phyloP scores from a whole-genome alignment of 345 rosid species.

The Sisymbrium altissimum region DNA sequence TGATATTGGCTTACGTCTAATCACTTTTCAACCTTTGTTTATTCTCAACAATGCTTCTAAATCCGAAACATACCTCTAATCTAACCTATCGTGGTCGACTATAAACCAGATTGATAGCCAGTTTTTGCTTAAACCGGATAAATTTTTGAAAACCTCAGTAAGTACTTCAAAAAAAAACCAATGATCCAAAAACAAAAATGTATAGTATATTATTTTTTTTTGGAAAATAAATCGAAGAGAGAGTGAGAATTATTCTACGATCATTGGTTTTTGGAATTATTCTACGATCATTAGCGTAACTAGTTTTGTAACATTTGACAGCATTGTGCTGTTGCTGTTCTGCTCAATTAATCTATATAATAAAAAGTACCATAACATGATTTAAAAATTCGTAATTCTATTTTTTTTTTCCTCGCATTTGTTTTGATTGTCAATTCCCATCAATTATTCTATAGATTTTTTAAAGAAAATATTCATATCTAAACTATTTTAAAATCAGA shows the following conservation, averaged over 20 bases:
- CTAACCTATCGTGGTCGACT: background rate
- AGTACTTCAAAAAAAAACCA: background rate
- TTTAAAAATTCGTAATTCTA: background rate
- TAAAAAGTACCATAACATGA: background rate
- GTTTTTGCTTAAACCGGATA: background rate
- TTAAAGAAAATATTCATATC: too few species aligned
- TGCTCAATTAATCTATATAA: too few species aligned
- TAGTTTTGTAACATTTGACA: too few species aligned
- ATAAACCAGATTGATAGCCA: background rate
- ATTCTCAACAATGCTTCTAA: constrained; percentile 5
- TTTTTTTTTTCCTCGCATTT: background rate
- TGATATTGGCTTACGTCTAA: constrained; percentile 30
- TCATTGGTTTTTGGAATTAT: too few species aligned
- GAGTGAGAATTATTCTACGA: too few species aligned
- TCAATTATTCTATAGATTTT: background rate
- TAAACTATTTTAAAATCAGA: background rate
- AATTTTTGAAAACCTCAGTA: background rate
- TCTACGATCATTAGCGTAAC: too few species aligned
- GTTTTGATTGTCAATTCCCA: background rate
- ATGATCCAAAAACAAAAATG: background rate
- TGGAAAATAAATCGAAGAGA: too few species aligned
- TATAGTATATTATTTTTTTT: too few species aligned
- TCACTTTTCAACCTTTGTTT: constrained; percentile 11
- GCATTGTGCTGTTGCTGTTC: too few species aligned
- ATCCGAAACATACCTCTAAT: constrained; percentile 14